Base-by-base conservation (phyloP, 345 rosid species). In the Eucalyptus urophylla region DNA sequence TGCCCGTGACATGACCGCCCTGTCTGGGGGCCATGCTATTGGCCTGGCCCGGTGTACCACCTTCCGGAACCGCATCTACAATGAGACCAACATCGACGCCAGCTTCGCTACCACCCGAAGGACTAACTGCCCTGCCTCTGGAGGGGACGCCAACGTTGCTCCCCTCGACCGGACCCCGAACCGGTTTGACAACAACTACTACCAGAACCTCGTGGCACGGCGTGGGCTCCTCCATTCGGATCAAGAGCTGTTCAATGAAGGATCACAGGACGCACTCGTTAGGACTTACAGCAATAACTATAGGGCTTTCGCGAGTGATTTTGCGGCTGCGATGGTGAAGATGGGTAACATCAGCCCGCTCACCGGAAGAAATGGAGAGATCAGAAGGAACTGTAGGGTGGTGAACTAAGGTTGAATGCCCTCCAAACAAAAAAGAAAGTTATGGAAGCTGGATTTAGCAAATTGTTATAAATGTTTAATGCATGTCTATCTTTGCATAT, bases 211-310 rank as follows among this genome's bases (percentile, higher is more conserved):
- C 2, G 89, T 92, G 56, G 87, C 25, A 11, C 89, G 11, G 54
- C 92, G 92, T 6, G 96, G 94, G 27, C 91, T 94, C 27, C 94
- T 94, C 50, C 96, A 92, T 67, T 92, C 95, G 1, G 94, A 94
- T 88, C 94, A 93, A 88, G 91, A 90, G 81, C 91, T 94, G 12
- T 93, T 92, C 67, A 93, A 92, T 11, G 87, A 87, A 3, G 94
- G 93, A 5, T 92, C 94, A 2, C 91, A 91, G 47, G 91, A 93
- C n/a, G 87, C 92, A 14, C 87, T 85, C 31, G 94, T 93, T 31
- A 86, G 91, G 83, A 86, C 88, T 45, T 94, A 92, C 56, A 90
- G 94, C 86, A 91, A 47, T 27, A 90, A 90, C 33, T 33, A 22
- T 15, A 40, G 43, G 2, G 14, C 88, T 6, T 93, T 94, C 62